These are phyloP conservation scores for Heritiera fomes DNA, from an alignment of 345 rosid species.

Conservation along the genomic window DNA sequence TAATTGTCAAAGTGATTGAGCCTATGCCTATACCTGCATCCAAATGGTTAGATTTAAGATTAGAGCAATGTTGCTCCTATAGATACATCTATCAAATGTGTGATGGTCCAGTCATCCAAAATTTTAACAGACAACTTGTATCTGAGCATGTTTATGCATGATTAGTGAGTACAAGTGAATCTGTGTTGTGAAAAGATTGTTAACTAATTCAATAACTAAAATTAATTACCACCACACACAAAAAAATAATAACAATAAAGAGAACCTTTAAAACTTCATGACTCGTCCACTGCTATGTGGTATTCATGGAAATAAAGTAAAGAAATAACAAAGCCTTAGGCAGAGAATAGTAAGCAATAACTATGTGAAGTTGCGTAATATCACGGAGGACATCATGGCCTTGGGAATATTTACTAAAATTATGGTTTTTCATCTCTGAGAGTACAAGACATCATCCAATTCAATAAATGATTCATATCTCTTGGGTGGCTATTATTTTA, in stretches of 20 bases:
- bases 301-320: background rate
- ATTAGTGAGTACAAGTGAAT: background rate
- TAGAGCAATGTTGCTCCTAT: background rate
- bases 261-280: too few species aligned
- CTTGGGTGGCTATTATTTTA: too few species aligned
- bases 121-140: background rate
- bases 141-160: background rate
- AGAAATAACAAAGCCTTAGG: background rate
- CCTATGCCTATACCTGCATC: background rate
- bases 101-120: background rate
- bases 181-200: background rate
- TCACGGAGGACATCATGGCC: background rate
- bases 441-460: too few species aligned
- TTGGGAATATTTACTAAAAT: background rate
- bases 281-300: too few species aligned
- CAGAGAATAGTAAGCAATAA: background rate
- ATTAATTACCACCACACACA: too few species aligned
- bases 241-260: too few species aligned
- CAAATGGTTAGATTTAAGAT: background rate
- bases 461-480: too few species aligned
- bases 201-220: too few species aligned
- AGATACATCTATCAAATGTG: background rate
- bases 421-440: too few species aligned
- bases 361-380: background rate
- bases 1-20: background rate